These are phyloP conservation scores for Hygrocybe coccinea DNA, from an alignment of 768 basidiomycete genomes.

Conservation along the genomic window DNA sequence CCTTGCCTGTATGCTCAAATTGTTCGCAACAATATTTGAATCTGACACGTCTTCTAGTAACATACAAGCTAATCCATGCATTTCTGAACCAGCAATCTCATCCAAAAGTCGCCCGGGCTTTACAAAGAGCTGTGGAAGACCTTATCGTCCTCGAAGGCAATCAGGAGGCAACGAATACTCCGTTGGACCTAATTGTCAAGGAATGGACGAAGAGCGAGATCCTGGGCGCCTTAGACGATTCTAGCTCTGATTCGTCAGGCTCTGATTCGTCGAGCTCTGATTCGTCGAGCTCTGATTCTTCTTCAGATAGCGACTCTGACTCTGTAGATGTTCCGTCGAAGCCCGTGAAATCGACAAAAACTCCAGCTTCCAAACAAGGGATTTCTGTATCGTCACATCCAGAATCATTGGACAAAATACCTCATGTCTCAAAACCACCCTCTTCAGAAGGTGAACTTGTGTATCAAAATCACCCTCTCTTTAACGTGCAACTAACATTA, in stretches of 20 bases:
- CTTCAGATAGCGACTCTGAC: no score
- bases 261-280: slow-evolving; percentile 26
- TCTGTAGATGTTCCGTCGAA: no score
- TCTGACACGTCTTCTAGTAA: slow-evolving; percentile 40
- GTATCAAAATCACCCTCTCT: no score
- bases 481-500: no score
- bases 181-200: slow-evolving; percentile 59
- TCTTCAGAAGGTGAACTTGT: no score
- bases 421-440: no score
- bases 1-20: slow-evolving; percentile 44
- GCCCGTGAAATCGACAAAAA: no score
- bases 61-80: slow-evolving; percentile 70
- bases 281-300: slow-evolving; percentile 11
- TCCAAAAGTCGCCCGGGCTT: slow-evolving; percentile 62
- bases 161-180: slow-evolving; percentile 42
- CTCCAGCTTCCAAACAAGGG: no score
- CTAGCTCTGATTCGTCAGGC: slow-evolving; percentile 19
- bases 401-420: no score
- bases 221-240: slow-evolving; percentile 11
- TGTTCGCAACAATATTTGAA: background rate
- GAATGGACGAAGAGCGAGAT: slow-evolving; percentile 47
- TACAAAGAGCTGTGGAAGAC: slow-evolving; percentile 69
- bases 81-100: slow-evolving; percentile 67
- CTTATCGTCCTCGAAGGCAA: slow-evolving; percentile 58
- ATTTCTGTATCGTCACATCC: no score